Conservation (phyloP, 768 basidiomycete species). For the Suillus variegatus region DNA sequence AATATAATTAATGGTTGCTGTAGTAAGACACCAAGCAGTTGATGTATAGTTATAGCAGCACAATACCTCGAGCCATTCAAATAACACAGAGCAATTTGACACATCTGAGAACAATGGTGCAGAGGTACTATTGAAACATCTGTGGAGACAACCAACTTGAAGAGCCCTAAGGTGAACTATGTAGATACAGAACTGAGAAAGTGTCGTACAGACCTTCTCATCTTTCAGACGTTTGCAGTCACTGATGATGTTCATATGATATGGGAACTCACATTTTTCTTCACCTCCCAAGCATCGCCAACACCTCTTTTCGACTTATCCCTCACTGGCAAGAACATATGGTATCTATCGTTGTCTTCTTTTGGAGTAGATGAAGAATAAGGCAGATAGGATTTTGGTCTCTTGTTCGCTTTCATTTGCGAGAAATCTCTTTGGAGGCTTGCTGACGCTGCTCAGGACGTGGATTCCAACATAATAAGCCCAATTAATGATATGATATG, state of each 20-base stretch:
- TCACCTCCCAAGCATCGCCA: conserved; percentile 82
- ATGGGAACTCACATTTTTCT: conserved; percentile 73
- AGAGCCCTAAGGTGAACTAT: conserved; percentile 87
- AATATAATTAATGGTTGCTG: conserved; percentile 70
- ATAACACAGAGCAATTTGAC: conserved; percentile 79
- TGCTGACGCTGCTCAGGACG: conserved; percentile 59
- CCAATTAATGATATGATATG: conserved; percentile 46
- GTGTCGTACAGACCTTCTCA: conserved; percentile 64
- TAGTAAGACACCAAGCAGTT: conserved; percentile 8
- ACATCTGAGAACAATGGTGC: conserved; percentile 91
- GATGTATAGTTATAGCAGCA: background rate
- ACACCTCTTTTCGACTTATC: conserved; percentile 77
- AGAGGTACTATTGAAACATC: conserved; percentile 83
- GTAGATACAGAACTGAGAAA: conserved; percentile 64
- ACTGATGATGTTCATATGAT: background rate
- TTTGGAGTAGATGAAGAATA: conserved; percentile 19
- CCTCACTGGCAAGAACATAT: conserved; percentile 41
- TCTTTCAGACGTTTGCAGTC: conserved; percentile 65
- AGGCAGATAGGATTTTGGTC: conserved; percentile 38
- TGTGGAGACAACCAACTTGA: conserved; percentile 85
- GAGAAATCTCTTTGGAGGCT: conserved; percentile 24
- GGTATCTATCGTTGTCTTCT: conserved; percentile 50
- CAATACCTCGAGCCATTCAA: conserved; percentile 88
- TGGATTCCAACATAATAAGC: conserved; percentile 78
- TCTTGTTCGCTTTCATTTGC: conserved; percentile 37